Percentiles rank a stretch among this genome's conserved stretches.
Conservation (phyloP, 441 rosid genomes). For the Mallotus repandus region DNA sequence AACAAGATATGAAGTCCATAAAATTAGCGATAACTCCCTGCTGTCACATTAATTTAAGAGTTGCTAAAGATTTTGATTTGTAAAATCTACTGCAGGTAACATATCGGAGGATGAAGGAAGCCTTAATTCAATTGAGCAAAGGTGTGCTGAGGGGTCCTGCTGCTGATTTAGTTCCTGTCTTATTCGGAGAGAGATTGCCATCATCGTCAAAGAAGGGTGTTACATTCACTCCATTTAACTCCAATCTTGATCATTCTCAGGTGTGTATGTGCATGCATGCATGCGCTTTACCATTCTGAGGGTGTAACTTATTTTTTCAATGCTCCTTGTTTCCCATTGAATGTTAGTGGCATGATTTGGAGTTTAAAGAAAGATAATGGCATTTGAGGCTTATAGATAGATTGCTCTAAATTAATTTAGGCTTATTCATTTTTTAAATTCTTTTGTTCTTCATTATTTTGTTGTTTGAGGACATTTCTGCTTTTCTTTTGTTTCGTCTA, state of each 20-base stretch:
- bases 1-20: not conserved
- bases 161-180: conserved; percentile 73
- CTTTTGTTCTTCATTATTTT: not conserved
- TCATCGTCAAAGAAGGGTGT: conserved; percentile 54
- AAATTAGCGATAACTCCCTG: not conserved
- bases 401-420: not conserved
- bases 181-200: conserved; percentile 80
- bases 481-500: not conserved
- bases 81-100: conserved; percentile 52
- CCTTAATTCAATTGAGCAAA: conserved; percentile 81
- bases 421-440: no score
- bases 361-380: no score
- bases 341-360: conserved; percentile 2
- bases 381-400: not conserved
- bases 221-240: conserved; percentile 58
- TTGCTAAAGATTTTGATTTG: not conserved
- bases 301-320: not conserved
- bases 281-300: not conserved
- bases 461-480: not conserved
- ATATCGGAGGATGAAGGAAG: conserved; percentile 89
- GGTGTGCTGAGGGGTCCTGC: conserved; percentile 90
- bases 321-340: not conserved
- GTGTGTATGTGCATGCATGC: conserved; percentile 25
- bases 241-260: conserved; percentile 90
- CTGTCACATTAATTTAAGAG: conserved; percentile 3